Percentiles rank a stretch among this genome's conserved stretches.
phyloP scores from a whole-genome alignment of 164 flowering plant species.

The Hamamelis virginiana region DNA sequence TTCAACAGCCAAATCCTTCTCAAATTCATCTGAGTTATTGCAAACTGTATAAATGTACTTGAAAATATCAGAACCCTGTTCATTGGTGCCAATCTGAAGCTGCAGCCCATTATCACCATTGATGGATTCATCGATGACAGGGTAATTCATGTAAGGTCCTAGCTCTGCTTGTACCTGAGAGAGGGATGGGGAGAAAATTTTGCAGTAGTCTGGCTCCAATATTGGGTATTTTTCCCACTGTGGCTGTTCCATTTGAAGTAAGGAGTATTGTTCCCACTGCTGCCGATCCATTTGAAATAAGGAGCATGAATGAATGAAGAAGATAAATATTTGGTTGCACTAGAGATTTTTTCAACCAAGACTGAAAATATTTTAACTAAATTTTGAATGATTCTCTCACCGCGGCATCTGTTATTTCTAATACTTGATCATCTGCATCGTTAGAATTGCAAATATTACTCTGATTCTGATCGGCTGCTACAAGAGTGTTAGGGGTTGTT shows the following conservation, averaged over 20 bases:
- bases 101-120: conserved; percentile 15
- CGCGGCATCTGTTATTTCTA: conserved; percentile 27
- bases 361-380: background rate
- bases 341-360: background rate
- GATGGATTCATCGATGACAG: conserved; percentile 22
- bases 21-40: too few species aligned
- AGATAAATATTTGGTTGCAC: background rate
- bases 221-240: conserved; percentile 12
- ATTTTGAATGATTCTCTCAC: conserved; percentile 20
- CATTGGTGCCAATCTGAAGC: conserved; percentile 35
- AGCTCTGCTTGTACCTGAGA: conserved; percentile 22
- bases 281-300: conserved; percentile 25
- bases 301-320: conserved; percentile 4
- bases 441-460: conserved; percentile 22
- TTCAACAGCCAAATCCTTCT: conserved; percentile 2
- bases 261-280: too few species aligned
- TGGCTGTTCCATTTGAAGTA: too few species aligned
- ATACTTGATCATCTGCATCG: conserved; percentile 27
- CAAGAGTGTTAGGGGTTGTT: conserved; percentile 12
- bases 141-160: conserved; percentile 24
- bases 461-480: conserved; percentile 16
- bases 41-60: too few species aligned
- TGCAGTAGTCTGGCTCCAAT: conserved; percentile 20
- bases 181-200: conserved; percentile 25
- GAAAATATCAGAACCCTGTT: conserved; percentile 26